Conservation (phyloP, 2,329 filamentous ascomycete species). For the Emergomyces pasteurianus region DNA sequence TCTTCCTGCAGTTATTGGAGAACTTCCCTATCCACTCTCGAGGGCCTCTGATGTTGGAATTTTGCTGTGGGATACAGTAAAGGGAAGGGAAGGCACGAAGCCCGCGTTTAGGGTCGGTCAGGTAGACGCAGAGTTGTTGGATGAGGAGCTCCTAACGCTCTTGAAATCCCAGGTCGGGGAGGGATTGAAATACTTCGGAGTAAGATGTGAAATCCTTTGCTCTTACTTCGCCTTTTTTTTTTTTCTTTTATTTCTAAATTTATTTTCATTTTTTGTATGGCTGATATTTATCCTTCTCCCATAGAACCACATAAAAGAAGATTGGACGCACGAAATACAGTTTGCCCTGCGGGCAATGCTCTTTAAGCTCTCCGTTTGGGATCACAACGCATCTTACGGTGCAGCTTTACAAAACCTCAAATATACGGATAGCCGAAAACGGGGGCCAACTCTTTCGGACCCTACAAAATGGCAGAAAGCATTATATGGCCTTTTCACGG, state of each 20-base stretch:
- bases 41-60: slow-evolving; percentile 34
- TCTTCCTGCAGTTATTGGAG: slow-evolving; percentile 41
- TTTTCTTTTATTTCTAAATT: no score
- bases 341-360: slow-evolving; percentile 64
- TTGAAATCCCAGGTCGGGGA: slow-evolving; percentile 78
- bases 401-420: slow-evolving; percentile 83
- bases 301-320: slow-evolving; percentile 58
- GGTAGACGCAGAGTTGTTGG: slow-evolving; percentile 87
- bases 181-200: slow-evolving; percentile 74
- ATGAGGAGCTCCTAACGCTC: slow-evolving; percentile 81
- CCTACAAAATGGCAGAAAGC: slow-evolving; percentile 76
- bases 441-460: slow-evolving; percentile 49
- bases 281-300: slow-evolving; percentile 3
- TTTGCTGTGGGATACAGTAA: slow-evolving; percentile 56
- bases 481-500: slow-evolving; percentile 71
- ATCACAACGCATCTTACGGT: slow-evolving; percentile 89
- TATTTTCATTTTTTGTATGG: neutral
- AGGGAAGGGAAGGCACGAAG: slow-evolving; percentile 62
- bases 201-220: slow-evolving; percentile 24
- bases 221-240: neutral
- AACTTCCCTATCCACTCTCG: slow-evolving; percentile 52
- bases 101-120: slow-evolving; percentile 90
- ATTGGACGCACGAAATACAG: slow-evolving; percentile 78
- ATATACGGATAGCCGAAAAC: slow-evolving; percentile 70
- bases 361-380: slow-evolving; percentile 95